A percentile compares a stretch with the other conserved stretches of the same genome.
Conservation (phyloP, 2,329 filamentous ascomycete species). For the Pseudonectria foliicola region DNA sequence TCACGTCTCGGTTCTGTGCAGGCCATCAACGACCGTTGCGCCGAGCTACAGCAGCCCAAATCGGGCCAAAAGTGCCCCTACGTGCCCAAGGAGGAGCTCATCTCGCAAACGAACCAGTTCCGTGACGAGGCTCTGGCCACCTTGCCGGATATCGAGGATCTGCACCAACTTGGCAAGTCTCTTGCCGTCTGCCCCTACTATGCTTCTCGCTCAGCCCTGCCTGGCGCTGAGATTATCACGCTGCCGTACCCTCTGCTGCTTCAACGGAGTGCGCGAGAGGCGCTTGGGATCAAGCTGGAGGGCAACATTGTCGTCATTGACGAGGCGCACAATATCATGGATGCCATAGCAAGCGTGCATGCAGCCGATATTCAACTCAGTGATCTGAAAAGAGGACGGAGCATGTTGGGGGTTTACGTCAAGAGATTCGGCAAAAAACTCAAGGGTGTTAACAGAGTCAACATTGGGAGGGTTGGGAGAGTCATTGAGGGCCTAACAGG, state of each 20-base stretch:
- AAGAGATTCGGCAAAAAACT: constrained; percentile 81
- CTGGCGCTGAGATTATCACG: constrained; percentile 80
- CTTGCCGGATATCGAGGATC: constrained; percentile 88
- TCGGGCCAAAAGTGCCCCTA: constrained; percentile 60
- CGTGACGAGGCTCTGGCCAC: constrained; percentile 77
- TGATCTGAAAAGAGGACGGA: constrained; percentile 65
- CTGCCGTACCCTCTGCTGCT: constrained; percentile 86
- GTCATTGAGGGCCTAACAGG: constrained; percentile 71
- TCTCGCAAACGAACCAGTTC: constrained; percentile 68
- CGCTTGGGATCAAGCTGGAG: constrained; percentile 77
- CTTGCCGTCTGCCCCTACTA: constrained; percentile 91
- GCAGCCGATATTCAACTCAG: constrained; percentile 67
- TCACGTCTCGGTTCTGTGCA: constrained; percentile 60
- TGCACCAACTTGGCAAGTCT: constrained; percentile 68
- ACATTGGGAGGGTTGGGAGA: constrained; percentile 79
- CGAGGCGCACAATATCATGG: constrained; percentile 96
- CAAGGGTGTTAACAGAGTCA: constrained; percentile 85
- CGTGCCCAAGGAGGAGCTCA: constrained; percentile 69
- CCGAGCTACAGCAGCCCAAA: constrained; percentile 75
- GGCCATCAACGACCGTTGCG: constrained; percentile 88
- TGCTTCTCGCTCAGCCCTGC: constrained; percentile 79
- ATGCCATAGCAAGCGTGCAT: constrained; percentile 82
- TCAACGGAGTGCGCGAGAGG: constrained; percentile 80
- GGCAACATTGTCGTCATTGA: constrained; percentile 91
- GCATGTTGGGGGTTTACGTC: constrained; percentile 74